phyloP scores from a whole-genome alignment of 2,329 filamentous ascomycete species.

The Akanthomyces lecanii region DNA sequence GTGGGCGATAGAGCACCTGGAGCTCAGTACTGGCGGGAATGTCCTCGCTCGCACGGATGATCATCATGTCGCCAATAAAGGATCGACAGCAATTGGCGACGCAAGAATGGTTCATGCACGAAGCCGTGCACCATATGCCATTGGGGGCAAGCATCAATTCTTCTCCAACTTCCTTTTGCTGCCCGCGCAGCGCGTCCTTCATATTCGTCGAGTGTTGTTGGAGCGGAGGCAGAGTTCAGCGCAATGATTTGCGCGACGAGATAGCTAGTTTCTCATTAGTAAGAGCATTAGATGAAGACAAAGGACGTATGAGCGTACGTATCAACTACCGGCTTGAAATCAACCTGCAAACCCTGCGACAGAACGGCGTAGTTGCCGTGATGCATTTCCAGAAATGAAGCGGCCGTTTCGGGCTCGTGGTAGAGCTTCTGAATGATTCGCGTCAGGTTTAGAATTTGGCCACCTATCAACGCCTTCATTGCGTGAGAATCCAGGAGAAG shows the following conservation, averaged over 20 bases:
- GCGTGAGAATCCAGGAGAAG: background rate
- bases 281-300: background rate
- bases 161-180: background rate
- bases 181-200: no score
- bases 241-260: background rate
- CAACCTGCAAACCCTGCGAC: background rate
- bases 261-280: background rate
- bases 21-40: constrained; percentile 3
- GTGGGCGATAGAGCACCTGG: background rate
- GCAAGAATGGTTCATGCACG: constrained; percentile 6
- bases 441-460: background rate
- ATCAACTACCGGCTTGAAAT: background rate
- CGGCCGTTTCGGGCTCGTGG: background rate
- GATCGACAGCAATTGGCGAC: background rate
- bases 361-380: background rate
- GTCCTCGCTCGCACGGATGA: background rate
- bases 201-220: background rate
- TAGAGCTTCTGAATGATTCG: background rate
- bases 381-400: background rate
- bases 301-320: background rate
- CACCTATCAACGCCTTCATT: background rate
- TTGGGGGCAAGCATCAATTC: background rate
- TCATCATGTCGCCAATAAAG: background rate
- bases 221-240: background rate
- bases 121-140: background rate